phyloP scores from a whole-genome alignment of 768 basidiomycete species.

The Ramaria sp. region DNA sequence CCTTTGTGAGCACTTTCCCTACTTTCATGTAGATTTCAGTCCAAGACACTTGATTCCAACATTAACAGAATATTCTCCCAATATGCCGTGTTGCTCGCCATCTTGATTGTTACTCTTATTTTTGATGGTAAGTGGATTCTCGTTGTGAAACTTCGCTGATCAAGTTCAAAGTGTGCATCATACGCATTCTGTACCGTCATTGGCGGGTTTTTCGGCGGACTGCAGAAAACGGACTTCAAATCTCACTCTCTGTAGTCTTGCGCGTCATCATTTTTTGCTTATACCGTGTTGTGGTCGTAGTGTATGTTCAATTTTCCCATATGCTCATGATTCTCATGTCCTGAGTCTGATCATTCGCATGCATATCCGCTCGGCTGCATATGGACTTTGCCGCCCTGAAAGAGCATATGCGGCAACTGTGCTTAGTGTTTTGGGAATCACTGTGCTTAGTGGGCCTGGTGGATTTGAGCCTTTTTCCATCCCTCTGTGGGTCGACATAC shows the following conservation, averaged over 20 bases:
- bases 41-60: neutral
- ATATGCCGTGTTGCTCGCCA: neutral
- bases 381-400: neutral
- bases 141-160: neutral
- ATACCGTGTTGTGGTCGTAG: neutral
- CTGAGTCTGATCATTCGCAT: neutral
- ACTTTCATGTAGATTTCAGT: neutral
- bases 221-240: neutral
- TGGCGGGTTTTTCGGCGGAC: neutral
- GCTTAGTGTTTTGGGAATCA: no score
- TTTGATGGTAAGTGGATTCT: neutral
- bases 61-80: neutral
- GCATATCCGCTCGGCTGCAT: neutral
- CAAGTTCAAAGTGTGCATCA: neutral
- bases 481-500: neutral
- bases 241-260: neutral
- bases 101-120: neutral
- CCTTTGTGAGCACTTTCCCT: neutral
- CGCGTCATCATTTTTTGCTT: neutral
- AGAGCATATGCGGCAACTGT: neutral
- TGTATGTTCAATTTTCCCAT: neutral
- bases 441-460: no score
- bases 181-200: neutral
- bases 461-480: no score
- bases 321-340: neutral